Evolutionary conservation across 305 asterid genomes (phyloP), one percentile per base, ranked within the genome.

Genomic region (Ilex paraguariensis): DNA sequence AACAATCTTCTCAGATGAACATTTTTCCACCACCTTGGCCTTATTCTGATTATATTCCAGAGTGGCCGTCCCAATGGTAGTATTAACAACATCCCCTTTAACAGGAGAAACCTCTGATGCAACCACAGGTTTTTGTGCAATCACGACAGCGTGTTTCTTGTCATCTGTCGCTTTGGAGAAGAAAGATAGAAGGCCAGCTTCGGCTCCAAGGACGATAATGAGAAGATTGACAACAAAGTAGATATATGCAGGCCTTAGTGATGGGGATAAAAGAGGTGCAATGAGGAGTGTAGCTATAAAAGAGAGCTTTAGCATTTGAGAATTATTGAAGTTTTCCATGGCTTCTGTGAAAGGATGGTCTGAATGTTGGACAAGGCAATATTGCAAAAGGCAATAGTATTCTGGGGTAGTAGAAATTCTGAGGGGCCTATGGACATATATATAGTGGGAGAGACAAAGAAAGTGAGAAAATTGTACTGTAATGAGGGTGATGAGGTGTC

Each of bases 161-260:
- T 75, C 66, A n/a, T 68, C 67, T 13, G 73, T 10, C n/a, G 68
- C 13, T 64, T 61, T 36, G 14, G 61, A 73, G 54, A 81, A 66
- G 66, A 79, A 81, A 46, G 91, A 80, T 62, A 84, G 70, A 56
- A 88, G 82, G 59, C 96, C 96, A 51, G 95, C 83, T 58, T 88
- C 91, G 0, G 85, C 85, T 15, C 87, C 91, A 17, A 88, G 72
- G 3, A 77, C 61, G 6, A 87, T 68, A 61, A 87, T 76, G 64
- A 87, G 82, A 57, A 87, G 69, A 72, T 85, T 81, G 59, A 81
- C 71, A 21, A 87, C 61, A 67, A 85, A 79, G 62, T 81, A 87
- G 57, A 85, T 77, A 64, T 79, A 83, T 55, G 72, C 65, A 56
- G 73, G 63, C 59, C 85, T 77, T 9, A 70, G 66, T 17, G 93